Evolutionary conservation across 495 filamentous ascomycete species (phyloP).

Genomic region (Hyaloscypha bicolor): DNA sequence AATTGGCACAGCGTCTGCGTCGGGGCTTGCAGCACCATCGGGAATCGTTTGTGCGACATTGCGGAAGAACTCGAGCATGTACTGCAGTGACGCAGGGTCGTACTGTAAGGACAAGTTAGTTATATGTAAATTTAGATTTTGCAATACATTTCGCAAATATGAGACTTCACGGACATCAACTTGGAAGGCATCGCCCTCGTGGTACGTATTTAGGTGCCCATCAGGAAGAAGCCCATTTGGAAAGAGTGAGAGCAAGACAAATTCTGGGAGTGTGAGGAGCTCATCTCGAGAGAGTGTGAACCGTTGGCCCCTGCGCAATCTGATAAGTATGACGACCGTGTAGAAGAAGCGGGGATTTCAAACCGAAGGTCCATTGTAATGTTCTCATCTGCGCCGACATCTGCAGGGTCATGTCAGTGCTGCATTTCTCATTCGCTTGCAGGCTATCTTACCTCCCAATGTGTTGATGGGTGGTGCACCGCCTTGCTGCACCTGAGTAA

Average conservation of each 20-base stretch:
- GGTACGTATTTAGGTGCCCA: conserved; percentile 89
- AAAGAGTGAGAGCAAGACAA: conserved; percentile 97
- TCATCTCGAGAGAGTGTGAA: conserved; percentile 95
- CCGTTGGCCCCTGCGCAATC: conserved; percentile 71
- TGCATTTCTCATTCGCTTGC: not conserved
- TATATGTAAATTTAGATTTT: conserved; percentile 53
- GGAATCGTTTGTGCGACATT: conserved; percentile 93
- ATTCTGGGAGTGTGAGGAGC: conserved; percentile 92
- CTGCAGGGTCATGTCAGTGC: conserved; percentile 42
- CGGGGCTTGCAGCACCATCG: conserved; percentile 63
- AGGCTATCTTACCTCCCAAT: conserved; percentile 69
- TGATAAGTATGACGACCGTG: conserved; percentile 33
- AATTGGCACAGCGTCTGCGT: conserved; percentile 65
- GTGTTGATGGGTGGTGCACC: conserved; percentile 83
- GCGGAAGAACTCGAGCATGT: conserved; percentile 99
- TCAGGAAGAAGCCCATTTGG: conserved; percentile 97
- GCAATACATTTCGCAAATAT: conserved; percentile 42
- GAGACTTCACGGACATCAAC: conserved; percentile 73
- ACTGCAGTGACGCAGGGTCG: conserved; percentile 92
- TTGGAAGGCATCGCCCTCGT: conserved; percentile 89
- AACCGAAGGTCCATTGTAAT: conserved; percentile 95
- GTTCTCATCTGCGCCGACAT: conserved; percentile 90
- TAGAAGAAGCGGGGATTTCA: conserved; percentile 22
- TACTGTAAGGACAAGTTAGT: conserved; percentile 74
- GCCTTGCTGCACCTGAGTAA: conserved; percentile 96